phyloP scores from a whole-genome alignment of 768 basidiomycete genomes.

The Auricularia sp. region DNA sequence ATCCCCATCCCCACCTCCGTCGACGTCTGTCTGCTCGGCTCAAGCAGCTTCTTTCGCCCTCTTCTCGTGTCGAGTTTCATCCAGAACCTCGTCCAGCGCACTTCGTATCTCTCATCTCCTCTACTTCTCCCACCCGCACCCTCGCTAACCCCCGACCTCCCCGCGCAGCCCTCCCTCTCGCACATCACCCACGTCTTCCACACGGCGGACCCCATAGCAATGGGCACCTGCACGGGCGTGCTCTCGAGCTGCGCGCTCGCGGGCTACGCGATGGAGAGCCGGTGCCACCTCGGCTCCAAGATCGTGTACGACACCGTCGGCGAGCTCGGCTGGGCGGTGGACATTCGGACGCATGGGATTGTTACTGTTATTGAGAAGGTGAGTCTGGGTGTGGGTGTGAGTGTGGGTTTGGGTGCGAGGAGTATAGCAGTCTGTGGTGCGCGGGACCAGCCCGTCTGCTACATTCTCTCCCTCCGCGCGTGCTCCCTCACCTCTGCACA shows the following conservation, averaged over 20 bases:
- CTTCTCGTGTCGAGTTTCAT: no score
- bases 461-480: no score
- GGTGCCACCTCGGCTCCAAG: conserved; percentile 79
- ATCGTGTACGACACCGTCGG: conserved; percentile 80
- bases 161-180: conserved; percentile 43
- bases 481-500: no score
- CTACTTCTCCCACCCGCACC: no score
- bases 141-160: conserved; percentile 18
- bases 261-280: conserved; percentile 79
- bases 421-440: no score
- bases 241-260: conserved; percentile 68
- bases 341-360: conserved; percentile 62
- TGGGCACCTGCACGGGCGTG: conserved; percentile 72
- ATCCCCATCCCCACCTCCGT: background rate
- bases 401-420: no score
- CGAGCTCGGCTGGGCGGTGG: conserved; percentile 69
- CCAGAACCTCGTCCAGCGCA: no score
- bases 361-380: conserved; percentile 54
- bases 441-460: no score
- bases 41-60: no score
- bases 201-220: conserved; percentile 88
- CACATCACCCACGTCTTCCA: conserved; percentile 86
- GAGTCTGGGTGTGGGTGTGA: no score
- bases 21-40: no score
- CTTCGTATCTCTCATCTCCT: no score